phyloP scores from a whole-genome alignment of 192 early-diverging fungal genomes.

The Backusella sp. region DNA sequence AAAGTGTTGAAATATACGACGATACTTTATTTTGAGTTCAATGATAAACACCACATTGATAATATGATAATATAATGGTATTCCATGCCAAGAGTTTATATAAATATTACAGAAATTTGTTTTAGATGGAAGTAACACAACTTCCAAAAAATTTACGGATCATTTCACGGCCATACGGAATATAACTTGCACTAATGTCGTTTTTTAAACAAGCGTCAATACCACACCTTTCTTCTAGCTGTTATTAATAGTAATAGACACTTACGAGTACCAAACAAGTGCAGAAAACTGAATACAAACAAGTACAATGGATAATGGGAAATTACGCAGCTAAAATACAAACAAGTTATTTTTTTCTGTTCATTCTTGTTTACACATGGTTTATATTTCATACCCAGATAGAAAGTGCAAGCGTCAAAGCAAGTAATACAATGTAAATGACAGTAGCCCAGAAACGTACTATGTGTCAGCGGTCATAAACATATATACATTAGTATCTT shows the following conservation, averaged over 20 bases:
- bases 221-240: not conserved
- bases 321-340: constrained; percentile 42
- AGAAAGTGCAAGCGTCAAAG: constrained; percentile 33
- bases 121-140: constrained; percentile 31
- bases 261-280: constrained; percentile 76
- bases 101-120: too few relatives aligned
- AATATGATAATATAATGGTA: too few relatives aligned
- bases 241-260: not conserved
- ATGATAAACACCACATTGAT: too few relatives aligned
- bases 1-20: too few relatives aligned
- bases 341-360: not conserved
- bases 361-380: not conserved
- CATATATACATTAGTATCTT: not conserved
- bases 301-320: constrained; percentile 77
- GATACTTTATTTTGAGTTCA: too few relatives aligned
- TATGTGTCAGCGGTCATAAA: not conserved
- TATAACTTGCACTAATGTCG: constrained; percentile 70
- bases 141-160: constrained; percentile 37
- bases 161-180: constrained; percentile 80
- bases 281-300: constrained; percentile 88
- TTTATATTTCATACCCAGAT: constrained; percentile 22
- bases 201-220: constrained; percentile 26
- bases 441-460: constrained; percentile 23
- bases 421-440: constrained; percentile 45
- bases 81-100: too few relatives aligned